Conservation (phyloP, 192 early-diverging fungal species). For the Mortierella hygrophila region DNA sequence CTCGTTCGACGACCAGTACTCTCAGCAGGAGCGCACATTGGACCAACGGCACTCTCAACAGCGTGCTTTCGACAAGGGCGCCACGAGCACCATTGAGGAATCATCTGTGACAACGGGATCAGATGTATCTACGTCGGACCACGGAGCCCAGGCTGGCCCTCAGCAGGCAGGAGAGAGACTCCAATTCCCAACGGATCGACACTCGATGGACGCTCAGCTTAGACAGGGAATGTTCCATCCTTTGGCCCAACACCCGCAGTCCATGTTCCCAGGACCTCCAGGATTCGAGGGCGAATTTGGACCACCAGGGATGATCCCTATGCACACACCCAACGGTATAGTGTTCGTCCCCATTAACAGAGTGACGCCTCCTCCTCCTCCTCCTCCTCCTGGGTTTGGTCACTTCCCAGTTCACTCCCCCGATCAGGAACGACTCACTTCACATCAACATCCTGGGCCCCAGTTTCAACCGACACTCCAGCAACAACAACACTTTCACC, state of each 20-base stretch:
- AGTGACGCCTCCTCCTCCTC: constrained; percentile 26
- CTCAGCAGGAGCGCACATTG: not conserved
- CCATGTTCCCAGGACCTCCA: constrained; percentile 27
- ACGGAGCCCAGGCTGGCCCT: not conserved
- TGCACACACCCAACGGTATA: constrained; percentile 20
- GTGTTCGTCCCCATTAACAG: constrained; percentile 34
- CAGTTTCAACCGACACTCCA: constrained; percentile 15
- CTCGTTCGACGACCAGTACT: not conserved
- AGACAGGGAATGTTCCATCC: constrained; percentile 6
- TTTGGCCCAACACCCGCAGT: not conserved
- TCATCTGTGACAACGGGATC: not conserved
- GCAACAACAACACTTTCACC: constrained; percentile 19
- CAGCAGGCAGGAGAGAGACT: not conserved
- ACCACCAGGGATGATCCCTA: constrained; percentile 8
- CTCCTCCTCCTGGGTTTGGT: constrained; percentile 33
- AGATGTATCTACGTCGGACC: not conserved
- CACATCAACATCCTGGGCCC: not conserved
- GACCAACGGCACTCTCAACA: not conserved
- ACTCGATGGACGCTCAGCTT: constrained; percentile 17
- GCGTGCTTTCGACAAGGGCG: not conserved
- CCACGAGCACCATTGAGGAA: not conserved
- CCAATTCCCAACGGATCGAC: constrained; percentile 16
- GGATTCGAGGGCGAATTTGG: constrained; percentile 22
- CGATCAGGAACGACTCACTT: constrained; percentile 8
- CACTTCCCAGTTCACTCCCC: constrained; percentile 31